phyloP scores from a whole-genome alignment of 495 filamentous ascomycete species.

The Xylaria grammica region DNA sequence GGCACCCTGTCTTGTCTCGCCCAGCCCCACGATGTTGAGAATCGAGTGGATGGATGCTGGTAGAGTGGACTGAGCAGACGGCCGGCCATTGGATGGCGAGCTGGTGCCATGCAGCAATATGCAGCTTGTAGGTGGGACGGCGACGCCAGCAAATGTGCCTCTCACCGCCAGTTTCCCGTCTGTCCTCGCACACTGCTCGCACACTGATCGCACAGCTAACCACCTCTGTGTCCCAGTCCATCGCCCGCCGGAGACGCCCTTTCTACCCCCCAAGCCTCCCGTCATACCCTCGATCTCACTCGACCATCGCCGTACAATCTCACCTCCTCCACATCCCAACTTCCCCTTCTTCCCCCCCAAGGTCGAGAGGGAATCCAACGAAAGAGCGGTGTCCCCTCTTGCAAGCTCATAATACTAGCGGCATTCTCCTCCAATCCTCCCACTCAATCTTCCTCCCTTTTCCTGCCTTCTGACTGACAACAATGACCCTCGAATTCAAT shows the following conservation, averaged over 20 bases:
- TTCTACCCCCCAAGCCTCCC: slow-evolving; percentile 26
- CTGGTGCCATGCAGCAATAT: slow-evolving; percentile 23
- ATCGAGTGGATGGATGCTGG: slow-evolving; percentile 5
- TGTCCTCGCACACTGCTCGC: slow-evolving; percentile 32
- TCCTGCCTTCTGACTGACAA: slow-evolving; percentile 44
- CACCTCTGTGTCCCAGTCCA: slow-evolving; percentile 33
- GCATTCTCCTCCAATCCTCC: slow-evolving; percentile 42
- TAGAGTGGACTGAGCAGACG: slow-evolving; percentile 21
- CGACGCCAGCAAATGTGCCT: slow-evolving; percentile 42
- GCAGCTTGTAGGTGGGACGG: slow-evolving; percentile 43
- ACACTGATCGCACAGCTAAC: slow-evolving; percentile 33
- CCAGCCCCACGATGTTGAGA: slow-evolving; percentile 24
- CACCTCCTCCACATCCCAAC: slow-evolving; percentile 40
- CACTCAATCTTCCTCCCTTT: slow-evolving; percentile 40
- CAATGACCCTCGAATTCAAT: slow-evolving; percentile 64
- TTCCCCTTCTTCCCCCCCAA: slow-evolving; percentile 31
- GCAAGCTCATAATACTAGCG: slow-evolving; percentile 44
- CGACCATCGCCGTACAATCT: slow-evolving; percentile 42
- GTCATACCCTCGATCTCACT: slow-evolving; percentile 43
- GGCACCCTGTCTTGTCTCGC: slow-evolving; percentile 11
- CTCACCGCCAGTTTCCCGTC: slow-evolving; percentile 45
- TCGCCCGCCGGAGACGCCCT: slow-evolving; percentile 34
- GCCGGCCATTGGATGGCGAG: slow-evolving; percentile 31
- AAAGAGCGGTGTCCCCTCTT: slow-evolving; percentile 47
- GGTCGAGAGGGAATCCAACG: slow-evolving; percentile 35